phyloP scores from a whole-genome alignment of 768 basidiomycete genomes.

The Boletus edulis region DNA sequence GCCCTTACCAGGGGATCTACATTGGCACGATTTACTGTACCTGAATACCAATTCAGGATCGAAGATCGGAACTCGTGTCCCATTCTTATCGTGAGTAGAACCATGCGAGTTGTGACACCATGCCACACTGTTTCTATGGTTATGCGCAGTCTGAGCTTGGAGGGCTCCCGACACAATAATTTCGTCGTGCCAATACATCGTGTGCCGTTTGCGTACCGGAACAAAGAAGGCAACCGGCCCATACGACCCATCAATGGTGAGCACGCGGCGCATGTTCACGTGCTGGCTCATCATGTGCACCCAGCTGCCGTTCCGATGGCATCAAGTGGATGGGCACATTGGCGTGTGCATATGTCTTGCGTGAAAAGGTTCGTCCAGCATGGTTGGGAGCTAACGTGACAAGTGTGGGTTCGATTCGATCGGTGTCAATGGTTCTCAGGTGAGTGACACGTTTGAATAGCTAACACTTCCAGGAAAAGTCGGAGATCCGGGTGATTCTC shows the following conservation, averaged over 20 bases:
- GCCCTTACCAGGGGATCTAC: conserved; percentile 52
- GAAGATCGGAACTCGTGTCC: background rate
- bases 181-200: too few relatives aligned
- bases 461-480: background rate
- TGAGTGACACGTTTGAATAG: background rate
- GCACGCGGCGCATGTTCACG: conserved; percentile 1
- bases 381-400: background rate
- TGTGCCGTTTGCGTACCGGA: background rate
- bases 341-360: background rate
- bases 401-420: background rate
- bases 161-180: background rate
- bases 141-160: background rate
- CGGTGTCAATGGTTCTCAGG: background rate
- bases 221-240: background rate
- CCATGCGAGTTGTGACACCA: background rate
- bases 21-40: conserved; percentile 49
- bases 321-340: background rate
- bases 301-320: background rate
- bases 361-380: background rate
- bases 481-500: too few relatives aligned
- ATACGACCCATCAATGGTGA: background rate
- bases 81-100: conserved; percentile 5
- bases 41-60: conserved; percentile 8
- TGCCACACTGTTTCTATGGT: background rate
- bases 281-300: background rate